Evolutionary conservation across 768 basidiomycete genomes (phyloP).

Genomic region (Ramaria rubella): DNA sequence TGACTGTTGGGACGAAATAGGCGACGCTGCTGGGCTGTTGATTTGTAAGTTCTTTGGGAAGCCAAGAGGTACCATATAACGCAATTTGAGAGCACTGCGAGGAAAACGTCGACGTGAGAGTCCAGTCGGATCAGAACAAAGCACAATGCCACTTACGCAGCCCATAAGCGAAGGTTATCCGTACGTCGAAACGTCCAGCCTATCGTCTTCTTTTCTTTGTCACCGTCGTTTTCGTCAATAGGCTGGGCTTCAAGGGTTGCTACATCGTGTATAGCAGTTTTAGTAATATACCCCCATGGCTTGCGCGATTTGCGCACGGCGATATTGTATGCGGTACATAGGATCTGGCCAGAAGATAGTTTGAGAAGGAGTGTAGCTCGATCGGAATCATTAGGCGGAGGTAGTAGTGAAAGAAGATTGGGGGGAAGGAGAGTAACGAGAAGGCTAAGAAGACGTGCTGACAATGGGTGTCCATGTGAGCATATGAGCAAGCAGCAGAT

Average conservation of each 20-base stretch:
- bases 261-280: constrained; percentile 75
- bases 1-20: constrained; percentile 26
- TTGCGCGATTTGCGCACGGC: constrained; percentile 73
- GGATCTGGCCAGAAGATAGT: constrained; percentile 69
- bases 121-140: neutral
- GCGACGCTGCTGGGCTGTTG: constrained; percentile 17
- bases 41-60: constrained; percentile 21
- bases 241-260: constrained; percentile 52
- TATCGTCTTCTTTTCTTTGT: constrained; percentile 38
- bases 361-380: constrained; percentile 40
- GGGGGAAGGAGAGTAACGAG: constrained; percentile 54
- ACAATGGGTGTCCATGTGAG: neutral
- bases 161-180: constrained; percentile 82
- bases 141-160: constrained; percentile 50
- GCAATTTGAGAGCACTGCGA: constrained; percentile 64
- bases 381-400: constrained; percentile 26
- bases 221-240: constrained; percentile 27
- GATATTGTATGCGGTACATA: constrained; percentile 76
- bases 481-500: neutral
- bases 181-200: constrained; percentile 83
- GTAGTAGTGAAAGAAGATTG: constrained; percentile 36
- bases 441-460: constrained; percentile 63
- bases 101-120: constrained; percentile 3
- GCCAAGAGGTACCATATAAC: constrained; percentile 68
- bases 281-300: constrained; percentile 84